Evolutionary conservation across 1,139 yeast genomes (phyloP).

Genomic region (Lodderomyces theae): DNA sequence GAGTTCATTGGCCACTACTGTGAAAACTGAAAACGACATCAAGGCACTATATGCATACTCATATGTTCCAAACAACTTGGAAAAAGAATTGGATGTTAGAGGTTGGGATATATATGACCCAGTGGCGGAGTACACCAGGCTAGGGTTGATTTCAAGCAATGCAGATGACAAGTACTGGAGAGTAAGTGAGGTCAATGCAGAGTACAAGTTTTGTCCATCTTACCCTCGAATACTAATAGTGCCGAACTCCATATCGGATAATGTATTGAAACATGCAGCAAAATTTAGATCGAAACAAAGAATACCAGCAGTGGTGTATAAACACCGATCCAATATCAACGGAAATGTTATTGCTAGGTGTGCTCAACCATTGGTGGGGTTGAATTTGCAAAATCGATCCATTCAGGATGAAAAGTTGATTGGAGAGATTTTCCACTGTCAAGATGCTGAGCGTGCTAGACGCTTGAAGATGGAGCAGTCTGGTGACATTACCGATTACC

Average conservation of each 20-base stretch:
- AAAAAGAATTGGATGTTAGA: conserved; percentile 53
- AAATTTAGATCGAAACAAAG: conserved; percentile 83
- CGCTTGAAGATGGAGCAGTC: conserved; percentile 17
- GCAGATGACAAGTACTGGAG: conserved; percentile 55
- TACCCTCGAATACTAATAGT: conserved; percentile 71
- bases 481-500: conserved; percentile 19
- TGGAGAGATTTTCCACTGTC: conserved; percentile 62
- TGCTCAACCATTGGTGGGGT: conserved; percentile 89
- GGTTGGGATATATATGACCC: conserved; percentile 78
- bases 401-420: conserved; percentile 87
- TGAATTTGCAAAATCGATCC: conserved; percentile 77
- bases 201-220: conserved; percentile 68
- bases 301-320: conserved; percentile 79
- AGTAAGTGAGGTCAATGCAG: conserved; percentile 57
- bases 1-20: conserved; percentile 53
- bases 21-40: conserved; percentile 30
- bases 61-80: conserved; percentile 56
- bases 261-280: conserved; percentile 76
- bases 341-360: conserved; percentile 84
- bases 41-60: conserved; percentile 50
- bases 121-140: conserved; percentile 62
- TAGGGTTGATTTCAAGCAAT: conserved; percentile 38
- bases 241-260: conserved; percentile 76
- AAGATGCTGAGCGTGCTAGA: conserved; percentile 30
- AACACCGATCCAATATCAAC: conserved; percentile 55